Evolutionary conservation across 352 stramenopile genomes (phyloP).

Genomic region (Globisporangium mamillatum): DNA sequence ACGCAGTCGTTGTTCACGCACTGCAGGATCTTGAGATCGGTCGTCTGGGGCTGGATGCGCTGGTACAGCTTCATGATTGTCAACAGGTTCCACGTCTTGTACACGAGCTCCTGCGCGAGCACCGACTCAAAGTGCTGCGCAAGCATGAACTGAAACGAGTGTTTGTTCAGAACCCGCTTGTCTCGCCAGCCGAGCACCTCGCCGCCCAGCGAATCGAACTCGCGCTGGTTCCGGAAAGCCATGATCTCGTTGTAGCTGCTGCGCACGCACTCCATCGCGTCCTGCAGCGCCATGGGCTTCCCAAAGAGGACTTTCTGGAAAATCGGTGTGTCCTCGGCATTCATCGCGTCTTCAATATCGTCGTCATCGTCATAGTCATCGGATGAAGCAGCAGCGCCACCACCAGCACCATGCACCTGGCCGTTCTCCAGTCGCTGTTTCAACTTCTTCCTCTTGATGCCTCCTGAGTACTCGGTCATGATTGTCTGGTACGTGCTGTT

Average conservation of each 20-base stretch:
- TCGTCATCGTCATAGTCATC: constrained; percentile 1
- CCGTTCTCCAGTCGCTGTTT: neutral
- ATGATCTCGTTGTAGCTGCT: constrained; percentile 66
- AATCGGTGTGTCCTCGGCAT: constrained; percentile 27
- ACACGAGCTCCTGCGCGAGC: constrained; percentile 45
- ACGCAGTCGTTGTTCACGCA: constrained; percentile 56
- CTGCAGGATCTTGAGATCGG: constrained; percentile 51
- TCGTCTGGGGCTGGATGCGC: constrained; percentile 59
- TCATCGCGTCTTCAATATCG: constrained; percentile 15
- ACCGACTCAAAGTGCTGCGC: constrained; percentile 52
- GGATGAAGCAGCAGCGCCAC: neutral
- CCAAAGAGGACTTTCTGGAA: constrained; percentile 53
- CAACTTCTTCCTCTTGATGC: neutral
- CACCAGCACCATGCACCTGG: neutral
- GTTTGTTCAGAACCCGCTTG: constrained; percentile 34
- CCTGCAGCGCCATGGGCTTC: constrained; percentile 29
- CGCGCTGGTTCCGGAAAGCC: constrained; percentile 36
- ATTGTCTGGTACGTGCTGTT: constrained; percentile 60
- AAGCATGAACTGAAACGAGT: constrained; percentile 58
- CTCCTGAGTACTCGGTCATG: constrained; percentile 32
- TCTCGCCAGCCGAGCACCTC: constrained; percentile 58
- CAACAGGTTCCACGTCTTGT: constrained; percentile 68
- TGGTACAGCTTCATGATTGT: constrained; percentile 50
- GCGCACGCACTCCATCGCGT: constrained; percentile 47
- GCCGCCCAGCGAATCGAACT: constrained; percentile 41